Base-by-base conservation (phyloP, 163 green algal genomes). In the Trebouxia gelatinosa region DNA sequence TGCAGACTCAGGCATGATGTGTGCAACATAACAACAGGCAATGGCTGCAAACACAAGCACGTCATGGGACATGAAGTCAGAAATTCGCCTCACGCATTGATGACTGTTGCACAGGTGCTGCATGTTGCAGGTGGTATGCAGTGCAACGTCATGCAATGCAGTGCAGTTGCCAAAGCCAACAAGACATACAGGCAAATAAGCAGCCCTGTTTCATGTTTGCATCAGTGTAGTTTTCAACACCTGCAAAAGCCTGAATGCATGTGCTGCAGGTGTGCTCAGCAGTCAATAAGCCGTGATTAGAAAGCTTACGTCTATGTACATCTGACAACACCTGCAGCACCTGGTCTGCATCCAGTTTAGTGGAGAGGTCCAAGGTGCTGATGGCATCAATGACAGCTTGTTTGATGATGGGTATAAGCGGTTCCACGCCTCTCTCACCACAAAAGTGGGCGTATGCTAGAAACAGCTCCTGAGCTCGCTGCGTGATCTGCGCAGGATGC, bases 391-490 rank as follows among this genome's bases (percentile, higher is more conserved):
- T 40, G 39, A 50, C 70, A 40, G 70, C 78, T 39, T 79, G 58
- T 34, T 70, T 70, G 32, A 39, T 48, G 37, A 70, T 79, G 78
- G 78, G 78, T 57, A 83, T 43, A 1, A 76, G 58, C 3, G 77
- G 59, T 26, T 70, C 43, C 11, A 75, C 58, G 29, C 83, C 83
- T 43, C 85, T 66, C 48, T 85, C 81, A 17, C 82, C 70, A 50
- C 89, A 68, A 65, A 81, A 84, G 59, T 91, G 84, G 0, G 86
- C 81, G 34, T 84, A 86, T 0, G 82, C 87, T 54, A 91, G 64
- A 58, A 91, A 91, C n/a, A 75, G 67, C 65, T 89, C 80, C 62
- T 89, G 86, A 1, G 82, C 82, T 21, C 77, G 28, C 29, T 46
- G 35, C 5, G 66, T 66, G 34, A 81, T 70, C 13, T 76, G 32